phyloP scores from a whole-genome alignment of 306 rosid species.

The Pachyrhizus erosus region DNA sequence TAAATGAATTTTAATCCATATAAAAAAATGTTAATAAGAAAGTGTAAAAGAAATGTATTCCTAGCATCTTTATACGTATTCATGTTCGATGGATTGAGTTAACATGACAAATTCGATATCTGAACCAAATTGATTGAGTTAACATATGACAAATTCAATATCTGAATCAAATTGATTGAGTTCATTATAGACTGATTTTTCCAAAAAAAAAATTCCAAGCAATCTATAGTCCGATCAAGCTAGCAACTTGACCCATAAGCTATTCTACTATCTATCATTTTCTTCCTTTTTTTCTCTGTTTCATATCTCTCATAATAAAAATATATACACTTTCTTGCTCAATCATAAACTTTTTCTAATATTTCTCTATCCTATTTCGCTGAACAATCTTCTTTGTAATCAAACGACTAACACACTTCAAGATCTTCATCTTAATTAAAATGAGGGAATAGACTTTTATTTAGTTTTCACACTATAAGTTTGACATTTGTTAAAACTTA shows the following conservation, averaged over 20 bases:
- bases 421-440: not conserved
- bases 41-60: no score
- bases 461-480: slow-evolving; percentile 26
- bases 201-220: not conserved
- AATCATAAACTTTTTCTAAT: not conserved
- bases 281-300: no score
- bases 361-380: slow-evolving; percentile 2
- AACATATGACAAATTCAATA: no score
- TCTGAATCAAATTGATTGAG: not conserved
- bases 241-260: not conserved
- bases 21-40: no score
- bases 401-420: not conserved
- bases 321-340: not conserved
- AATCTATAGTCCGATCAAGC: no score
- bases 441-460: not conserved
- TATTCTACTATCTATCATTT: not conserved
- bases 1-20: no score
- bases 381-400: slow-evolving; percentile 1
- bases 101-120: no score
- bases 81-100: no score
- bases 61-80: no score
- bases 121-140: no score
- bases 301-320: no score
- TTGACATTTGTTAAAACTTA: slow-evolving; percentile 1
- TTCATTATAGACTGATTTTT: not conserved